Base-by-base conservation (phyloP, 495 filamentous ascomycete species). In the Echria macrotheca region DNA sequence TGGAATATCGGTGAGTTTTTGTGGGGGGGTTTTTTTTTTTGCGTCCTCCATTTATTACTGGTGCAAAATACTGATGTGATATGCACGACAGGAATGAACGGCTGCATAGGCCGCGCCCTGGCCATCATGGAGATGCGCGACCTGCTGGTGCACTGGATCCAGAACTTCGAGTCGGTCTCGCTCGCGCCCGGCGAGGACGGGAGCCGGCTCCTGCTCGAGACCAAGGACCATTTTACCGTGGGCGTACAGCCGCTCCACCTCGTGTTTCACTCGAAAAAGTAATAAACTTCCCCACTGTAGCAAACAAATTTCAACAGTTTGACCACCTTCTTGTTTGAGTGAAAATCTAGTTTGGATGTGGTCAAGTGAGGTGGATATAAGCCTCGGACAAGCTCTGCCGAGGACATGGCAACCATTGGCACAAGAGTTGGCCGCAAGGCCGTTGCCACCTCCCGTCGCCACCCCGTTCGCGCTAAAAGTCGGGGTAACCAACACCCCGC, bases 1-100 rank as follows among this genome's bases (percentile, higher is more conserved):
- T 72, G 17, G 9, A 33, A 17, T 9, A 33, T 47, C 29, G 44
- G 44, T 47, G 19, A 36, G 44, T 21, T n/a, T n/a, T n/a, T n/a
- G n/a, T n/a, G n/a, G n/a, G n/a, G n/a, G n/a, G n/a, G n/a, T n/a
- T n/a, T n/a, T n/a, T n/a, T n/a, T n/a, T n/a, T n/a, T n/a, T n/a
- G n/a, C n/a, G n/a, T n/a, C n/a, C n/a, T 31, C 28, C 28, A 6
- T 31, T 31, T 12, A 31, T 31, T 31, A 12, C 12, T 12, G 12
- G 28, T 31, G 28, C 18, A 41, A 19, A 41, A 19, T 7, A 6
- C 19, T 41, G 38, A 23, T 19, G 11, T 10, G 11, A 5, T 17
- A 5, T 15, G 2, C 21, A 26, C 10, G 12, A 43, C 39, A 43
- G 42, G 42, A 14, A 32, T 19, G 12, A 31, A 45, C 26, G 26